Conservation (phyloP, 441 rosid species). For the Rhodomyrtus psidioides region DNA sequence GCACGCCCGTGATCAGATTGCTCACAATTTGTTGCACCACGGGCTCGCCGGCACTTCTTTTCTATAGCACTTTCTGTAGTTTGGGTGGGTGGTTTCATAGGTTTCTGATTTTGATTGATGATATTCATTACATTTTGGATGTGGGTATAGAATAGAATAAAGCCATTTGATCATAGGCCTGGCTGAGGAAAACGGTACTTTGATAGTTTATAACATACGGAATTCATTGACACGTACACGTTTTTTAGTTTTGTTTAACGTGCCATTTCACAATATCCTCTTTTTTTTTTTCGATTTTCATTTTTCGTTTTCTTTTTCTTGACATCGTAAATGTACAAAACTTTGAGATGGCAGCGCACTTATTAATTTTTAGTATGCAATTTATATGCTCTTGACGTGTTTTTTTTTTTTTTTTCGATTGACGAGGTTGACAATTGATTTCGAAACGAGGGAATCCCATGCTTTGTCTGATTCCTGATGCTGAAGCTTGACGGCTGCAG, state of each 20-base stretch:
- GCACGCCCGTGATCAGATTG: conserved; percentile 11
- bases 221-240: not conserved
- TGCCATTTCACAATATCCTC: not conserved
- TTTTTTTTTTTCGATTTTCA: not conserved
- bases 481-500: not conserved
- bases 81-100: not conserved
- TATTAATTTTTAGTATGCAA: not conserved
- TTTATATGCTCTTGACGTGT: not conserved
- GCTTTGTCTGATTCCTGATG: not conserved
- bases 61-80: not conserved
- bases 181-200: too few species aligned
- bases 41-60: conserved; percentile 9
- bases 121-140: not conserved
- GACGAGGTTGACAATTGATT: not conserved
- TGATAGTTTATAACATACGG: not conserved
- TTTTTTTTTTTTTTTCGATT: not conserved
- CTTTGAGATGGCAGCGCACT: too few species aligned
- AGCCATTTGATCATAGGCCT: not conserved
- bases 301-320: not conserved
- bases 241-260: not conserved
- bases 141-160: not conserved
- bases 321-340: not conserved
- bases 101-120: not conserved
- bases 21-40: conserved; percentile 14
- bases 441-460: not conserved